Conservation (phyloP, 2,329 filamentous ascomycete genomes). For the Aspergillus sp. region DNA sequence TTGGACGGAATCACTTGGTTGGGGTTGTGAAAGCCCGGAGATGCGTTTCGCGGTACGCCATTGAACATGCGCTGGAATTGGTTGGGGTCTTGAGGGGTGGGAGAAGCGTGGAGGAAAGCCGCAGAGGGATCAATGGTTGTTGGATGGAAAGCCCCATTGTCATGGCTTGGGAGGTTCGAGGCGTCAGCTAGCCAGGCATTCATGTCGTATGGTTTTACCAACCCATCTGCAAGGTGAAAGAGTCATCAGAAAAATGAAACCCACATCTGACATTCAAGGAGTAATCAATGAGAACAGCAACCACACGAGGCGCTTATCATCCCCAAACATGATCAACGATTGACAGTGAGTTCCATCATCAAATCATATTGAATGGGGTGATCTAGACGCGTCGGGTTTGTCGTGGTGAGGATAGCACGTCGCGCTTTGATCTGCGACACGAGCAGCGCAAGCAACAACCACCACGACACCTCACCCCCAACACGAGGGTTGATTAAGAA, state of each 20-base stretch:
- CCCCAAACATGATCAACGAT: neutral
- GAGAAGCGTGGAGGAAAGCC: constrained; percentile 44
- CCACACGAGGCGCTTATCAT: neutral
- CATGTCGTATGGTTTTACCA: constrained; percentile 44
- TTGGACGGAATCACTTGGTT: constrained; percentile 88
- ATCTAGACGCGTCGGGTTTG: constrained; percentile 22
- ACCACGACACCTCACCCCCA: constrained; percentile 8
- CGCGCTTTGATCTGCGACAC: constrained; percentile 22
- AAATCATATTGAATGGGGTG: constrained; percentile 2
- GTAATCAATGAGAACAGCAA: neutral
- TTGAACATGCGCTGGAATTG: constrained; percentile 69
- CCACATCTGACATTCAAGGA: neutral
- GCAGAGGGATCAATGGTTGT: constrained; percentile 44
- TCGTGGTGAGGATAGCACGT: constrained; percentile 6
- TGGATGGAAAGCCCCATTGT: constrained; percentile 45
- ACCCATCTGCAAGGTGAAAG: constrained; percentile 39
- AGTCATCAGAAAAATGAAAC: constrained; percentile 16
- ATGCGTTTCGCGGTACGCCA: constrained; percentile 76
- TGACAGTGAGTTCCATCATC: too few relatives aligned
- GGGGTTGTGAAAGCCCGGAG: constrained; percentile 71
- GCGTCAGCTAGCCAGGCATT: constrained; percentile 48
- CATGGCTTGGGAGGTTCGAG: constrained; percentile 43
- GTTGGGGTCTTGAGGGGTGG: constrained; percentile 44
- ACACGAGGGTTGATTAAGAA: neutral
- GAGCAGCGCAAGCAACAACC: constrained; percentile 12